Percentiles rank a stretch among this genome's conserved stretches.
Evolutionary conservation across 2,329 filamentous ascomycete genomes (phyloP).

Genomic region (Pseudogymnoascus sp.): DNA sequence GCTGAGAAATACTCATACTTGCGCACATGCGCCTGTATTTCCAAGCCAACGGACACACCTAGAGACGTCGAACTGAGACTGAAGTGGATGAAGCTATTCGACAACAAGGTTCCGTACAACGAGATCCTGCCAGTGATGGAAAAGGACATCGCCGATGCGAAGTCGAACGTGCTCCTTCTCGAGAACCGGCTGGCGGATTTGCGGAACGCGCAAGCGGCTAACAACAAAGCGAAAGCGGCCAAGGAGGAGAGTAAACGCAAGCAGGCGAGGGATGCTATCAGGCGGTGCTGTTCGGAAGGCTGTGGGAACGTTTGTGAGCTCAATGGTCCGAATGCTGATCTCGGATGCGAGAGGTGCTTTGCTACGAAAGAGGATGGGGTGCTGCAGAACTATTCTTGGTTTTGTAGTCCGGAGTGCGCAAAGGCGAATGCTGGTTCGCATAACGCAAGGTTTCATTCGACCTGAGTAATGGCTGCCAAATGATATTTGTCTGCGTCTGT

Average conservation of each 20-base stretch:
- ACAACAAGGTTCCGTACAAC: not conserved
- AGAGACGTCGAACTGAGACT: not conserved
- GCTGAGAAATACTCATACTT: not conserved
- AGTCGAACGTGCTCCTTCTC: not conserved
- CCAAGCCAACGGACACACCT: not conserved
- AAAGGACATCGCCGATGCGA: not conserved
- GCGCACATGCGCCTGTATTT: not conserved
- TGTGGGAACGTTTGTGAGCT: not conserved
- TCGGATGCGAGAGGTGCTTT: slow-evolving; percentile 5
- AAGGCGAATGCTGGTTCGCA: not conserved
- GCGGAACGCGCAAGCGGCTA: not conserved
- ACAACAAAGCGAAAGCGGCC: not conserved
- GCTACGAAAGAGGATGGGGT: not conserved
- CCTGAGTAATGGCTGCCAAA: not conserved
- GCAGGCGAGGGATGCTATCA: not conserved
- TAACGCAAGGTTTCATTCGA: slow-evolving; percentile 2
- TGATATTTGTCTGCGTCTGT: not conserved
- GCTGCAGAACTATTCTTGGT: not conserved
- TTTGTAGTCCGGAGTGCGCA: not conserved
- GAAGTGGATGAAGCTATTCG: slow-evolving; percentile 4
- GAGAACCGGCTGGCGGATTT: slow-evolving; percentile 1
- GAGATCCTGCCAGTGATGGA: not conserved
- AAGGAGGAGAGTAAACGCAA: slow-evolving; percentile 2
- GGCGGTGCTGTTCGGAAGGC: not conserved
- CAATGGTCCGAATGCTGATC: not conserved